Percentiles rank a stretch among this genome's conserved stretches.
Conservation (phyloP, 495 filamentous ascomycete species). For the Podospora pseudocomata region DNA sequence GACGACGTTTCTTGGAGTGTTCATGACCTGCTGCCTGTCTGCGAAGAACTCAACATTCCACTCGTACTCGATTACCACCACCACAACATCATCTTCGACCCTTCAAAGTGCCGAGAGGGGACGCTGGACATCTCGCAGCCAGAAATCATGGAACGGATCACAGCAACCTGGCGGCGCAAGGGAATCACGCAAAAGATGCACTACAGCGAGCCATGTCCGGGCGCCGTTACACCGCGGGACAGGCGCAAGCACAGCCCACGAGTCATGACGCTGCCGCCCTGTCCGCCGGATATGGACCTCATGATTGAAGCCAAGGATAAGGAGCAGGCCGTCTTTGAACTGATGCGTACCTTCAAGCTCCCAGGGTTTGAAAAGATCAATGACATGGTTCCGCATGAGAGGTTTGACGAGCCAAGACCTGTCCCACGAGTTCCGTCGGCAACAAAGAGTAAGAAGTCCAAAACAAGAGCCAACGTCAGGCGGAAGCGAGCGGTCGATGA, state of each 20-base stretch:
- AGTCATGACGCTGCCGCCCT: conserved; percentile 75
- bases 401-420: conserved; percentile 73
- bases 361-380: conserved; percentile 71
- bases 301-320: conserved; percentile 99
- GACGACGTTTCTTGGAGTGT: conserved; percentile 89
- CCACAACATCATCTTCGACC: conserved; percentile 88
- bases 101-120: conserved; percentile 69
- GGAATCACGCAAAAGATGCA: conserved; percentile 94
- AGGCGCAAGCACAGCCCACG: conserved; percentile 80
- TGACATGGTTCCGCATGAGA: conserved; percentile 72
- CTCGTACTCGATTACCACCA: conserved; percentile 93
- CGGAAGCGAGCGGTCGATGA: conserved; percentile 25
- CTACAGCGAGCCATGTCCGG: conserved; percentile 75
- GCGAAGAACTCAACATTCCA: conserved; percentile 89
- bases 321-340: conserved; percentile 92
- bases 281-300: conserved; percentile 76
- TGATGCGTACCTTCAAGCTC: conserved; percentile 83
- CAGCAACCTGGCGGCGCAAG: conserved; percentile 81
- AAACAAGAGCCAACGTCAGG: conserved; percentile 22
- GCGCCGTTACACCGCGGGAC: conserved; percentile 70
- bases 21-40: conserved; percentile 86
- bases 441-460: conserved; percentile 35
- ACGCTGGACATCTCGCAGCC: conserved; percentile 79
- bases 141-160: conserved; percentile 55
- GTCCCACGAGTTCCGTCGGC: conserved; percentile 43